Evolutionary conservation across 805 yeast species (phyloP), one percentile per base, ranked within the genome.

Genomic region (Saccharomycopsis malanga): DNA sequence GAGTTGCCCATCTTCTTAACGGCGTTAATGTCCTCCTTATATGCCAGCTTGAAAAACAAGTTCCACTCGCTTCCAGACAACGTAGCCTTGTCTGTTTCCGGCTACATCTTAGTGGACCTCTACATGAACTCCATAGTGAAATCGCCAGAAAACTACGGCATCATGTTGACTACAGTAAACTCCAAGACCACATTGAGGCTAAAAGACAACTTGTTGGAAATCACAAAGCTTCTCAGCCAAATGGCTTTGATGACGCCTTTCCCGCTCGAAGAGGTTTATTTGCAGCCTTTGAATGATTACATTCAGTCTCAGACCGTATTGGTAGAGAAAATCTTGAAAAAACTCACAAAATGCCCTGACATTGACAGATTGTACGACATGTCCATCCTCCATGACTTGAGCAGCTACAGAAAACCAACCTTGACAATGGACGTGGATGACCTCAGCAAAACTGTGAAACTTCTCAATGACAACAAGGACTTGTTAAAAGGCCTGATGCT

Each of bases 241-340:
- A 61, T 84, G 32, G 80, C 83, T 20, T 62, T 79, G 3, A 78
- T 87, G 79, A 71, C 73, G 52, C 77, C 85, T 1, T 87, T 87
- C 64, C 75, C 74, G 12, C 54, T 64, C 1, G 72, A 72, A 24
- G 79, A 83, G 54, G 76, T 81, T 41, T 87, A 78, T 60, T 63
- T 87, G 55, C 88, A 84, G 58, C 95, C 95, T 1, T 68, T 87
- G 58, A 85, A 85, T 60, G 89, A 83, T 38, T 85, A 77, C 57
- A 72, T 87, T 37, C 70, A 67, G 44, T 66, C 74, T 12, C 71
- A 78, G 6, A 64, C 67, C 4, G 79, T 70, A 5, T 66, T 70
- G 10, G 70, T 79, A 39, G 64, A 74, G 30, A 58, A 62, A 0
- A 60, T 77, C 6, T 63, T 83, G 44, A 64, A 62, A 39, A 62